phyloP scores from a whole-genome alignment of 2,329 filamentous ascomycete species.

The Beauveria varroae region DNA sequence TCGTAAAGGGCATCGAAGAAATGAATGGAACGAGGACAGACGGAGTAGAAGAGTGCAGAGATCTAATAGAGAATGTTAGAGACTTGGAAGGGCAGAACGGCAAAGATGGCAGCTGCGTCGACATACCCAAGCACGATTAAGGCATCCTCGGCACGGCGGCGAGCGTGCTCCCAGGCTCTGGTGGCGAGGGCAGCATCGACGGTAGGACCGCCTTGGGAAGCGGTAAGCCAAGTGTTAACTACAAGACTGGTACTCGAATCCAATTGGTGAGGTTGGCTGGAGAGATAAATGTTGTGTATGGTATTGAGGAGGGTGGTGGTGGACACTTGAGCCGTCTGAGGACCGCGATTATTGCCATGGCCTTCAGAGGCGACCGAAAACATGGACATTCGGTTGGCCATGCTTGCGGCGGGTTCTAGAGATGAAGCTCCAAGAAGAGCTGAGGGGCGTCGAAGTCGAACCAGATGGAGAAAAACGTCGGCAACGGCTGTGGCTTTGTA shows the following conservation, averaged over 20 bases:
- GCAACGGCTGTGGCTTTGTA: background rate
- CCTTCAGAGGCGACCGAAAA: slow-evolving; percentile 62
- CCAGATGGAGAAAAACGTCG: background rate
- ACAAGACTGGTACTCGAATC: slow-evolving; percentile 88
- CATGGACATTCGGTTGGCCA: slow-evolving; percentile 62
- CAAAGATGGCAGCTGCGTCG: background rate
- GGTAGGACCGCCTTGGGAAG: slow-evolving; percentile 61
- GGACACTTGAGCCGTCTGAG: slow-evolving; percentile 73
- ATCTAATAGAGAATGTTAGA: slow-evolving; percentile 42
- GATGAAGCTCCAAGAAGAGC: slow-evolving; percentile 28
- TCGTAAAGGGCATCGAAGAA: slow-evolving; percentile 67
- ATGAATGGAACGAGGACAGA: slow-evolving; percentile 79
- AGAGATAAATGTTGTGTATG: slow-evolving; percentile 80
- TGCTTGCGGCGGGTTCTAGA: slow-evolving; percentile 25
- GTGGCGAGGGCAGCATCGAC: slow-evolving; percentile 72
- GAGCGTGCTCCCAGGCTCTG: slow-evolving; percentile 92
- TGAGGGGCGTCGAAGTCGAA: slow-evolving; percentile 21
- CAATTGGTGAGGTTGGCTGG: slow-evolving; percentile 73
- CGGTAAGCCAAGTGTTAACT: slow-evolving; percentile 92
- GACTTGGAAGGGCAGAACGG: slow-evolving; percentile 12
- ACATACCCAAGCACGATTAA: slow-evolving; percentile 82
- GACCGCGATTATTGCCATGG: slow-evolving; percentile 49
- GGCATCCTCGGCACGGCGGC: slow-evolving; percentile 88
- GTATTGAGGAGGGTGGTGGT: slow-evolving; percentile 90
- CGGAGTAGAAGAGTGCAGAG: slow-evolving; percentile 80